A percentile compares a stretch with the other conserved stretches of the same genome.
phyloP scores from a whole-genome alignment of 768 basidiomycete species.

The Pisolithus tinctorius region DNA sequence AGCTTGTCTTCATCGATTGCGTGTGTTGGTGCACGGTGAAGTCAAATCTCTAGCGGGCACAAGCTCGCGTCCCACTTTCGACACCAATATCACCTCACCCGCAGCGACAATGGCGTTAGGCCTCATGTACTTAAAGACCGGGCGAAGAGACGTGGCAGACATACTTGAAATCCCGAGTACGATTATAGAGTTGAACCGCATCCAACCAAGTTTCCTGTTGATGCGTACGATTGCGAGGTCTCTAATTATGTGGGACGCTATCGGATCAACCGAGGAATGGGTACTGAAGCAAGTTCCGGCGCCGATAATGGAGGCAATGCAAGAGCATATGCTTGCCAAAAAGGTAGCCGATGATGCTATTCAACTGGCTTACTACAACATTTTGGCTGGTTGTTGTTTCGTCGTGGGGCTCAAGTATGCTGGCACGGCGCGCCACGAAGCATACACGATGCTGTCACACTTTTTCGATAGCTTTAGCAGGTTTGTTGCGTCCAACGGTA shows the following conservation, averaged over 20 bases:
- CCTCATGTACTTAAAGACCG: slow-evolving; percentile 87
- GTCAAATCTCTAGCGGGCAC: slow-evolving; percentile 33
- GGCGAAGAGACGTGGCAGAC: slow-evolving; percentile 79
- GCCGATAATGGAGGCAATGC: slow-evolving; percentile 55
- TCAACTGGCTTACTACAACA: slow-evolving; percentile 88
- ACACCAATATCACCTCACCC: slow-evolving; percentile 86
- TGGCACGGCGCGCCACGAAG: slow-evolving; percentile 87
- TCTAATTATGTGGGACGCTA: slow-evolving; percentile 82
- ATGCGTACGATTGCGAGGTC: slow-evolving; percentile 70
- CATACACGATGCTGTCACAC: slow-evolving; percentile 73
- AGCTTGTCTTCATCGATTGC: slow-evolving; percentile 58
- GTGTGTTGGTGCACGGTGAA: slow-evolving; percentile 73
- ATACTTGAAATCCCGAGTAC: slow-evolving; percentile 81
- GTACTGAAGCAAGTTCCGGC: slow-evolving; percentile 60
- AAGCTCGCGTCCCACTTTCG: slow-evolving; percentile 48
- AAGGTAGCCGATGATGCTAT: slow-evolving; percentile 54
- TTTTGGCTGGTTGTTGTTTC: slow-evolving; percentile 88
- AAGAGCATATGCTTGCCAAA: slow-evolving; percentile 43
- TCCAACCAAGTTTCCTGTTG: slow-evolving; percentile 85
- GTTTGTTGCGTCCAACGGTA: slow-evolving; percentile 62
- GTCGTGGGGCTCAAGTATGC: slow-evolving; percentile 90
- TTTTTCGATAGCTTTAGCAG: slow-evolving; percentile 78
- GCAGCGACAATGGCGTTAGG: slow-evolving; percentile 87
- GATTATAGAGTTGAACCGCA: slow-evolving; percentile 67
- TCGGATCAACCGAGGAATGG: slow-evolving; percentile 73